Percentiles rank a stretch among this genome's conserved stretches.
Conservation (phyloP, 2,329 filamentous ascomycete genomes). For the Cladosporium phlei region DNA sequence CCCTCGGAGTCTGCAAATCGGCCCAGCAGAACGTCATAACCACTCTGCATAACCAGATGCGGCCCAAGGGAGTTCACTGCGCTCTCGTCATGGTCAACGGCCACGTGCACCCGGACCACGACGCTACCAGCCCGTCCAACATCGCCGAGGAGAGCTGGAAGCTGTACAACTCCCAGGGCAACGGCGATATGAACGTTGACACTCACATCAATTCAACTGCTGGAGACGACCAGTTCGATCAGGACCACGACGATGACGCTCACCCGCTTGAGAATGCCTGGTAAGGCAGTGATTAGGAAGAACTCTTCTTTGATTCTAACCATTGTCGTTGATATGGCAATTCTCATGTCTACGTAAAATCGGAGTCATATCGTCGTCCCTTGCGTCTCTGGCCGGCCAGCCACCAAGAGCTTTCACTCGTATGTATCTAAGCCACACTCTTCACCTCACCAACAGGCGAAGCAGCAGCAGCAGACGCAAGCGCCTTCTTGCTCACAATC, state of each 20-base stretch:
- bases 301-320: too few species aligned
- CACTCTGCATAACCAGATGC: conserved; percentile 39
- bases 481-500: conserved; percentile 52
- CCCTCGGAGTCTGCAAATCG: conserved; percentile 46
- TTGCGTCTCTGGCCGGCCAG: too few species aligned
- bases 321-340: too few species aligned
- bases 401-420: not conserved
- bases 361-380: not conserved
- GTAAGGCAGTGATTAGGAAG: too few species aligned
- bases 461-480: conserved; percentile 19
- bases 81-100: conserved; percentile 45
- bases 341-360: conserved; percentile 3
- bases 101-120: conserved; percentile 34
- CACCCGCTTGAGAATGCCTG: too few species aligned
- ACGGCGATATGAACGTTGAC: not conserved
- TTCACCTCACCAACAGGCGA: conserved; percentile 1
- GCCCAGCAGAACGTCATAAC: conserved; percentile 47
- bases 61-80: conserved; percentile 39
- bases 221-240: too few species aligned
- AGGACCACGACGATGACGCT: not conserved
- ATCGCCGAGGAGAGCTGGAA: conserved; percentile 44
- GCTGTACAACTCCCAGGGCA: conserved; percentile 30
- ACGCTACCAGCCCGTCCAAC: conserved; percentile 38
- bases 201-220: conserved; percentile 5
- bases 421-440: not conserved